Evolutionary conservation across 2,329 filamentous ascomycete species (phyloP), one percentile per base, ranked within the genome.

Genomic region (Verticillium alfalfae): DNA sequence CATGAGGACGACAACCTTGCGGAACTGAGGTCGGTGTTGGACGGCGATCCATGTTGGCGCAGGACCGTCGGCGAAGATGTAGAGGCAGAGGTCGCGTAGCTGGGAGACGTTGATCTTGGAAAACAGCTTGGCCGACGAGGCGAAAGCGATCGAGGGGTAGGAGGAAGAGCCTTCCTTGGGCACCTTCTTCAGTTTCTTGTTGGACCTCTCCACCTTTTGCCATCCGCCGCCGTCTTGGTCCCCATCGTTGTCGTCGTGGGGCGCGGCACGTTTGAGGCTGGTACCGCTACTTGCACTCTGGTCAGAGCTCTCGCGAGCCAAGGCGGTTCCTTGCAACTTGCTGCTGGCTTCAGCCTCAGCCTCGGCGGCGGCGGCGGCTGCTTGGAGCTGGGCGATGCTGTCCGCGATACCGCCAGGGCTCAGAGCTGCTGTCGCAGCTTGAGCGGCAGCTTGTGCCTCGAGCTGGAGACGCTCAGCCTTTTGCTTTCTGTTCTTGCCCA

Each of bases 1-100:
- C 90, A 97, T 94, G 66, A 99, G 79, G 49, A 91, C 85, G 36
- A 98, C 93, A 36, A 96, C 89, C 76, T 95, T 96, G 65, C 86
- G 79, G 68, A 90, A 87, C 62, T 87, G 80, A 6, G 84, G 82
- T 56, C 88, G 81, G 68, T 90, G 83, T 63, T 79, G 79, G 57
- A 90, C 81, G 55, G 83, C 81, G 55, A 90, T 80, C 85, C 88
- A 90, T 67, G 88, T 84, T 15, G 88, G 88, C 2, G 84, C 81
- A 1, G 81, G 70, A 13, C 87, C 87, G 70, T 90, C 87, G 64
- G 88, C 85, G 62, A 89, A 84, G 62, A 90, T 81, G 72, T 90
- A 90, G 12, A 88, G 78, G 34, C 88, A 79, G 54, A 90, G 76
- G 64, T 84, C 84, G 68, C 88, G 86, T 59, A 90, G 72, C 64